Base-by-base conservation (phyloP, 2,329 filamentous ascomycete species). In the Aspergillus novoparasiticus region DNA sequence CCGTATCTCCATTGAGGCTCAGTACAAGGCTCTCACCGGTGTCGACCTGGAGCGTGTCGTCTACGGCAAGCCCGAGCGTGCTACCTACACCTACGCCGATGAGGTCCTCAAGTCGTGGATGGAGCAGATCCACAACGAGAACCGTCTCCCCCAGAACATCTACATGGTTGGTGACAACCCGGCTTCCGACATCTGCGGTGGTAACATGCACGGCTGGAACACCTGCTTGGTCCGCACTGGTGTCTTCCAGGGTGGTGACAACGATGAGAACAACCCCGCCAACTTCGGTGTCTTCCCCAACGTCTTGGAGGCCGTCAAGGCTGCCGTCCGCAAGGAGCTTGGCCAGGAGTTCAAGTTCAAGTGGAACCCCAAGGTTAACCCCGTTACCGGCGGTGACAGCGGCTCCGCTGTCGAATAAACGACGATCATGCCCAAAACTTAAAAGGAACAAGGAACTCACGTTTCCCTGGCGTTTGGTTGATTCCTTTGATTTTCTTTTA, bases 141-240 rank as follows among this genome's bases (percentile, higher is more conserved):
- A 90, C 82, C 83, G 80, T 64, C 81, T 91, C 48, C 89, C 89
- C 4, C 76, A 86, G 75, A 90, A 91, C 79, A 83, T 91, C 76
- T 92, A 92, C 84, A 92, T 92, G 89, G 82, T 92, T 60, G 89
- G 89, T 68, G 89, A 92, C 78, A 92, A 91, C 81, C 89, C 89
- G 8, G 87, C 87, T 30, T 90, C 87, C 30, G 89, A 92, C 74
- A 91, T 92, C 72, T 84, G 90, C 67, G 90, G 90, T 66, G 90
- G 90, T 65, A 93, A 93, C 84, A 90, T 89, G 85, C 92, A 93
- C 78, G 89, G 89, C 64, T 93, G 90, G 90, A 93, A 93, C 80
- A 92, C 90, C 3, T 92, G 90, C 73, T 80, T 93, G 60, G 90
- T 93, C 61, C 87, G 90, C 73, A 93, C 90, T 0, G 90, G 90